A percentile compares a stretch with the other conserved stretches of the same genome.
Conservation (phyloP, 2,329 filamentous ascomycete genomes). For the Penicillium sp. region DNA sequence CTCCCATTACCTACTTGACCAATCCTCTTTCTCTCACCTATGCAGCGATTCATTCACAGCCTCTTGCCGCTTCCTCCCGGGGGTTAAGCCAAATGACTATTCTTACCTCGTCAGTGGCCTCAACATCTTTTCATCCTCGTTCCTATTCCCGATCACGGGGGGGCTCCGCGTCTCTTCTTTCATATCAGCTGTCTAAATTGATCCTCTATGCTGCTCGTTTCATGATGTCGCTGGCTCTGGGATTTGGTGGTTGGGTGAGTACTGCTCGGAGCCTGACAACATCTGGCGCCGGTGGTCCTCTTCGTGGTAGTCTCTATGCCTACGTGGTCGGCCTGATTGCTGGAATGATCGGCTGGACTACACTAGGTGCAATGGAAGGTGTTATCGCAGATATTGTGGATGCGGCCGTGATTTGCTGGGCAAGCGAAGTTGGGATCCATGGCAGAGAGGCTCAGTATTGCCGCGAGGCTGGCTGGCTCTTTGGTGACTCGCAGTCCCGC, state of each 20-base stretch:
- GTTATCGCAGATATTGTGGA: slow-evolving; percentile 84
- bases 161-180: slow-evolving; percentile 61
- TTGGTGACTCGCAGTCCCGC: slow-evolving; percentile 58
- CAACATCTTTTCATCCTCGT: slow-evolving; percentile 59
- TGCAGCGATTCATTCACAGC: slow-evolving; percentile 86
- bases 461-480: slow-evolving; percentile 84
- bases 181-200: slow-evolving; percentile 87
- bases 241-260: slow-evolving; percentile 95
- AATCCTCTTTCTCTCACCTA: slow-evolving; percentile 92
- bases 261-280: slow-evolving; percentile 77
- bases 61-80: slow-evolving; percentile 72
- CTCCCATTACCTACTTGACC: slow-evolving; percentile 79
- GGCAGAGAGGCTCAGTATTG: slow-evolving; percentile 70
- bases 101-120: slow-evolving; percentile 65
- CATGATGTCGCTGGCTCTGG: slow-evolving; percentile 84
- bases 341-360: slow-evolving; percentile 90
- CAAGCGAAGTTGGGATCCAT: slow-evolving; percentile 74
- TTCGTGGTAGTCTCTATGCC: slow-evolving; percentile 83
- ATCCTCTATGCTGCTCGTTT: slow-evolving; percentile 86
- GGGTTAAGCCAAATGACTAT: slow-evolving; percentile 80
- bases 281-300: slow-evolving; percentile 44
- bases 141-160: slow-evolving; percentile 44
- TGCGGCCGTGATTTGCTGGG: slow-evolving; percentile 89
- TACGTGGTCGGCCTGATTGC: slow-evolving; percentile 92
- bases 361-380: slow-evolving; percentile 86